Base-by-base conservation (phyloP, 768 basidiomycete genomes). In the Lactarius deliciosus region DNA sequence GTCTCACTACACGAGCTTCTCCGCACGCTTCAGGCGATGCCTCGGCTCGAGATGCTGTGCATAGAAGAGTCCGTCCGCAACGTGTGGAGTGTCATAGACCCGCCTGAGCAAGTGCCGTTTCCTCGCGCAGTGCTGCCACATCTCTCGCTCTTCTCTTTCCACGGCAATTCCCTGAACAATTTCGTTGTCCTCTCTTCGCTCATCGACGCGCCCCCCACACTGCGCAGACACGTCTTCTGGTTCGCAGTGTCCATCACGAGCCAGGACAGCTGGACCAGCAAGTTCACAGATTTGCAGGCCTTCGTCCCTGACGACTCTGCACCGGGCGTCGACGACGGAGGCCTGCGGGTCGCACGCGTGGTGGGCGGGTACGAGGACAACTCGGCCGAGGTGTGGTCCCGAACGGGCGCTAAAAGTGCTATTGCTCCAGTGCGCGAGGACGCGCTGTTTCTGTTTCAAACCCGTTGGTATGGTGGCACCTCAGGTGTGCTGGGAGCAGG, bases 221-320 rank as follows among this genome's bases (percentile, higher is more conserved):
- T 68, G 36, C 66, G 66, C 41, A 36, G 58, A 32, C 57, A 60
- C 53, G 7, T 68, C 34, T 60, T 64, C 58, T 68, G 9, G 36
- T 38, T 11, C 36, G 11, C 11, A 38, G 11, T 2, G 11, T 38
- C 36, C 36, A 10, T 38, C 11, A 0, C 11, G 3, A 10, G 9
- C 36, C 60, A 62, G 66, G 47, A 54, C 1, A 50, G 57, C 1
- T 63, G 62, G 57, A 8, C 25, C 2, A 9, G 18, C 20, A 13
- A 54, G 32, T 18, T 67, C 20, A 3, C 8, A 0, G n/a, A 36
- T 3, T 56, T 64, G 63, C 58, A 57, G 22, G 20, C n/a, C 20
- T 8, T 63, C 25, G 34, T 67, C 25, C 62, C 66, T 34, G 50
- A 38, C 9, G 54, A 68, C 18, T 68, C 63, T 7, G 10, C 22